phyloP scores from a whole-genome alignment of 2,329 filamentous ascomycete genomes.

The Scytalidium sp. region DNA sequence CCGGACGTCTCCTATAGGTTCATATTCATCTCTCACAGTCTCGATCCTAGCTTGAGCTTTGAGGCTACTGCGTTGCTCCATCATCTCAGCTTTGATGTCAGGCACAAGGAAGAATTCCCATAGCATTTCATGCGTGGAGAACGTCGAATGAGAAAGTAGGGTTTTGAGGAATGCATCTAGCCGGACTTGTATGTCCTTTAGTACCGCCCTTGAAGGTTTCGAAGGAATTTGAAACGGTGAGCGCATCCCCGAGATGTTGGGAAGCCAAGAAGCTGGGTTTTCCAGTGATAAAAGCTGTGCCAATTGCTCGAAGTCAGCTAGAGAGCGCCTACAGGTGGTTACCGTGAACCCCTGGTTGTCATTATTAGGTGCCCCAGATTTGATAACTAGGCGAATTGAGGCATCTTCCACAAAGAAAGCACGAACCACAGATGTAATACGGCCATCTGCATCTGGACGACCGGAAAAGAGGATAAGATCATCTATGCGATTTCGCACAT shows the following conservation, averaged over 20 bases:
- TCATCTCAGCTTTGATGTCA: conserved; percentile 85
- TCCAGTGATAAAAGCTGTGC: conserved; percentile 80
- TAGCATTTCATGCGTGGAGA: conserved; percentile 92
- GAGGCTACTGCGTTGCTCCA: conserved; percentile 80
- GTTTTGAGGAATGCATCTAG: conserved; percentile 87
- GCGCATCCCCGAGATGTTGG: conserved; percentile 70
- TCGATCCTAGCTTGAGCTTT: conserved; percentile 84
- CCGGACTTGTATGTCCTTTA: conserved; percentile 83
- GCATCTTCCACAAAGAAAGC: conserved; percentile 98
- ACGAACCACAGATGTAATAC: conserved; percentile 88
- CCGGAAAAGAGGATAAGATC: conserved; percentile 84
- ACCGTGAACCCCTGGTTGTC: conserved; percentile 82
- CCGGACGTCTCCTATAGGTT: conserved; percentile 76
- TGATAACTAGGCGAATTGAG: conserved; percentile 87
- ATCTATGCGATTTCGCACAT: conserved; percentile 93
- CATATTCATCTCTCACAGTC: conserved; percentile 83
- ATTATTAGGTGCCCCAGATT: conserved; percentile 83
- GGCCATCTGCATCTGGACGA: conserved; percentile 67
- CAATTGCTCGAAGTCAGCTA: conserved; percentile 88
- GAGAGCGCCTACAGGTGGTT: conserved; percentile 85
- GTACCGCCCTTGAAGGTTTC: conserved; percentile 79
- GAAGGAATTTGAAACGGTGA: conserved; percentile 93
- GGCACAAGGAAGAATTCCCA: conserved; percentile 99
- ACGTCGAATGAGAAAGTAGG: conserved; percentile 84
- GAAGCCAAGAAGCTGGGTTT: conserved; percentile 94